phyloP scores from a whole-genome alignment of 805 yeast genomes.

The Starmerella apicola region DNA sequence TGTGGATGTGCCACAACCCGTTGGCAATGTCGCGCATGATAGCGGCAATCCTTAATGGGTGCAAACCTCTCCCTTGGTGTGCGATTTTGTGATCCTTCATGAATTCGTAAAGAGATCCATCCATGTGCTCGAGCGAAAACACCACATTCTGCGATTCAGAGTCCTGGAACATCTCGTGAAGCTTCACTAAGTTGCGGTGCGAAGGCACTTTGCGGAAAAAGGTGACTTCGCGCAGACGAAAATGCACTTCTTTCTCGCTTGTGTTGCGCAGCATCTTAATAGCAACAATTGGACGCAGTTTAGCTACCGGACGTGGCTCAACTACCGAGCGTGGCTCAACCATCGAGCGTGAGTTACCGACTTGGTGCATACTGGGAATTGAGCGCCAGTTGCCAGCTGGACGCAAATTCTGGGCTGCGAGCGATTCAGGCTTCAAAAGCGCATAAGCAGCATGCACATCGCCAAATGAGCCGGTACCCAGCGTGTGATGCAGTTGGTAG shows the following conservation, averaged over 20 bases:
- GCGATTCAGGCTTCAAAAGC: too few relatives aligned
- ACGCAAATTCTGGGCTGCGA: too few relatives aligned
- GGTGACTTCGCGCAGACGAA: conserved; percentile 30
- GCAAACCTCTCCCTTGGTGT: not conserved
- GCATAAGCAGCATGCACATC: too few relatives aligned
- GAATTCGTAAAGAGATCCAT: conserved; percentile 65
- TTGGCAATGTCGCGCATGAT: conserved; percentile 33
- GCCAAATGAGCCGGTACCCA: conserved; percentile 25
- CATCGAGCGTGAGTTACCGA: too few relatives aligned
- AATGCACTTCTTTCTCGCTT: conserved; percentile 41
- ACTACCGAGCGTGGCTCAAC: too few relatives aligned
- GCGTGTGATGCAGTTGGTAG: not conserved
- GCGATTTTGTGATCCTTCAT: conserved; percentile 27
- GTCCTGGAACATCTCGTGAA: conserved; percentile 73
- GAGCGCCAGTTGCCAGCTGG: too few relatives aligned
- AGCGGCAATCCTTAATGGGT: conserved; percentile 1
- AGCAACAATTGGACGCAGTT: conserved; percentile 64
- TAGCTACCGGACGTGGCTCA: too few relatives aligned
- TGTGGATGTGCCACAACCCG: conserved; percentile 76
- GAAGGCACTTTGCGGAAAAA: conserved; percentile 42
- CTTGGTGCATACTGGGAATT: too few relatives aligned
- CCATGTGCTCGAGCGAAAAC: conserved; percentile 82
- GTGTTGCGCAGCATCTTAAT: conserved; percentile 63
- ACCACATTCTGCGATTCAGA: conserved; percentile 45
- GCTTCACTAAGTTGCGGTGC: conserved; percentile 59